Evolutionary conservation across 495 filamentous ascomycete genomes (phyloP).

Genomic region (Emericellopsis terricola): DNA sequence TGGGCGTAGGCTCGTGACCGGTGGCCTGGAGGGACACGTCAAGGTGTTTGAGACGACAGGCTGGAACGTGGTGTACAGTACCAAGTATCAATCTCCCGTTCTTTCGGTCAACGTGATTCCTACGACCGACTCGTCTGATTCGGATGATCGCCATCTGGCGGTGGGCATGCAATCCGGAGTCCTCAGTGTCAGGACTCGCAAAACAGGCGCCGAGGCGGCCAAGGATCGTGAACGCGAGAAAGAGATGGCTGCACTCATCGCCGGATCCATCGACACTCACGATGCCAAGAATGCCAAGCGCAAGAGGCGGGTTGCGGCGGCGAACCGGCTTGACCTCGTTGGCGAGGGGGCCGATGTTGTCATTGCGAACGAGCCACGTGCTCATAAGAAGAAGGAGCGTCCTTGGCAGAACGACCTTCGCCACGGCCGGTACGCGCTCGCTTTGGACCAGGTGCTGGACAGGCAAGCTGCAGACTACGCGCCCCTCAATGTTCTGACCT

Average conservation of each 20-base stretch:
- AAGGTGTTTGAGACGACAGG: constrained; percentile 83
- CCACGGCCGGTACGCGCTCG: constrained; percentile 54
- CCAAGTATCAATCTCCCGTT: constrained; percentile 82
- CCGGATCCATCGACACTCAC: constrained; percentile 49
- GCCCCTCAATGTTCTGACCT: constrained; percentile 45
- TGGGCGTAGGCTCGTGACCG: constrained; percentile 62
- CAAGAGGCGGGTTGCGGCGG: constrained; percentile 49
- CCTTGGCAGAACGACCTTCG: constrained; percentile 68
- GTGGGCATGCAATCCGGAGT: constrained; percentile 90
- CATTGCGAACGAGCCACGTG: constrained; percentile 42
- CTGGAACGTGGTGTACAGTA: constrained; percentile 85
- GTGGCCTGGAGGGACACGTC: constrained; percentile 83
- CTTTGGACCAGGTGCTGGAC: constrained; percentile 62
- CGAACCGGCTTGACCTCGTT: constrained; percentile 61
- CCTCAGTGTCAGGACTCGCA: constrained; percentile 68
- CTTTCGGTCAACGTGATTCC: constrained; percentile 62
- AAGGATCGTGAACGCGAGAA: constrained; percentile 54
- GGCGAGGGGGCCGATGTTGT: constrained; percentile 79
- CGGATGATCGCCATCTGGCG: constrained; percentile 73
- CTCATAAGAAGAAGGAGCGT: constrained; percentile 37
- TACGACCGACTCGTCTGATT: constrained; percentile 28
- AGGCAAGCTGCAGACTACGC: constrained; percentile 24
- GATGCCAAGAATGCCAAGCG: constrained; percentile 48
- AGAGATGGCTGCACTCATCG: constrained; percentile 70
- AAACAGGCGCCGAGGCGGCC: constrained; percentile 62